These are phyloP conservation scores for Ogataea pini DNA, from an alignment of 805 yeast genomes.

Conservation along the genomic window DNA sequence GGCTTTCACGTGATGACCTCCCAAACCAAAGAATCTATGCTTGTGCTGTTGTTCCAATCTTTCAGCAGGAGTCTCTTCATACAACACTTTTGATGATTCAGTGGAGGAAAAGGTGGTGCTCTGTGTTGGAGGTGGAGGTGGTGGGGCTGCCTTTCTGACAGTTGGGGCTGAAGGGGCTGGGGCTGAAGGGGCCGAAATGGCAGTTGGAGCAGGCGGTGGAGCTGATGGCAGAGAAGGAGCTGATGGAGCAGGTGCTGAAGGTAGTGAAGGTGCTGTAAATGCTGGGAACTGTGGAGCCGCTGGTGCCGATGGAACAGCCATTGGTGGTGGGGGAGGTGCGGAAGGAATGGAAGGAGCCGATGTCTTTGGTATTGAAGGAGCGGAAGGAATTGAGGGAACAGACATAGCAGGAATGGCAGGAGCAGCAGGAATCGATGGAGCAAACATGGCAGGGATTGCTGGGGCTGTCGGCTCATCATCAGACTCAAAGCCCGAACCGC, in stretches of 20 bases:
- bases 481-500: conserved; percentile 14
- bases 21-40: conserved; percentile 20
- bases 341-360: conserved; percentile 17
- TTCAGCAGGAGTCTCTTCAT: conserved; percentile 28
- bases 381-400: neutral
- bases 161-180: conserved; percentile 8
- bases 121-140: conserved; percentile 32
- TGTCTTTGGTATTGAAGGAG: neutral
- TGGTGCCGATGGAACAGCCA: conserved; percentile 24
- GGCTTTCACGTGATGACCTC: conserved; percentile 23
- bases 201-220: conserved; percentile 24
- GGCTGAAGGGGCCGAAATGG: conserved; percentile 7
- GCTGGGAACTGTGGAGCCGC: conserved; percentile 3
- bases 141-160: conserved; percentile 30
- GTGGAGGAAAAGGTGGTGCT: conserved; percentile 10
- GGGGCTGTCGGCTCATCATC: conserved; percentile 13
- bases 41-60: conserved; percentile 21
- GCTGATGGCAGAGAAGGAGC: conserved; percentile 18
- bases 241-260: conserved; percentile 25
- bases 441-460: neutral
- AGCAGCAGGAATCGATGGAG: neutral
- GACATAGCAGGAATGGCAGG: neutral
- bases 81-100: conserved; percentile 10
- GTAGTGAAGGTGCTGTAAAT: conserved; percentile 16
- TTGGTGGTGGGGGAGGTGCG: conserved; percentile 24